Percentiles rank a stretch among this genome's conserved stretches.
Evolutionary conservation across 179 eudicot species (phyloP).

Genomic region (Silene noctiflora): DNA sequence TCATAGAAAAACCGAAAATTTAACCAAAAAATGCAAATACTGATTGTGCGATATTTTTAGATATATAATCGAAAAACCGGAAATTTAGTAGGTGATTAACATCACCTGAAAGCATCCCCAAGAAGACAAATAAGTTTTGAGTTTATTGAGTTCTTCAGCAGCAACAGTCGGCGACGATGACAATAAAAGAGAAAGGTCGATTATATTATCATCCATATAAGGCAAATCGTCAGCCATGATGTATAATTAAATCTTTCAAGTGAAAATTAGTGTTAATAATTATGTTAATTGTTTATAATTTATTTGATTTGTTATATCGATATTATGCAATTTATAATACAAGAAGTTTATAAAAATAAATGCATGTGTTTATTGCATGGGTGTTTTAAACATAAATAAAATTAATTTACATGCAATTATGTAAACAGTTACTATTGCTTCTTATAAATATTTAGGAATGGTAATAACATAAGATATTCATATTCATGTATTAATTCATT

Average conservation of each 20-base stretch:
- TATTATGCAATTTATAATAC: not conserved
- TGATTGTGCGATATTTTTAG: too few species aligned
- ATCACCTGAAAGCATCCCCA: slow-evolving; percentile 29
- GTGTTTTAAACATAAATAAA: not conserved
- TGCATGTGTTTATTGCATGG: not conserved
- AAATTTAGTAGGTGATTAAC: too few species aligned
- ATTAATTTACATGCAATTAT: too few species aligned
- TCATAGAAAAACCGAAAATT: too few species aligned
- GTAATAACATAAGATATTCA: too few species aligned
- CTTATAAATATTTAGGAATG: too few species aligned
- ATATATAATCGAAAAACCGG: too few species aligned
- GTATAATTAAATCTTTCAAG: not conserved
- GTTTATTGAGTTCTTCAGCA: not conserved
- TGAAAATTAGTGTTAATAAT: too few species aligned
- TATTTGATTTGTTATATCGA: not conserved
- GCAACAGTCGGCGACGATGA: slow-evolving; percentile 15
- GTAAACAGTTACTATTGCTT: not conserved
- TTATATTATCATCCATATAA: slow-evolving; percentile 24
- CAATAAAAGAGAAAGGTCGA: slow-evolving; percentile 16
- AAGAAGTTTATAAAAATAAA: not conserved
- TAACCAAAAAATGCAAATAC: too few species aligned
- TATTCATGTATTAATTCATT: too few species aligned
- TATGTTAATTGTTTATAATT: not conserved
- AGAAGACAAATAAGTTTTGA: not conserved
- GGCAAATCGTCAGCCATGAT: slow-evolving; percentile 18